phyloP scores from a whole-genome alignment of 73 alveolate species.

The Symbiodinium natans region DNA sequence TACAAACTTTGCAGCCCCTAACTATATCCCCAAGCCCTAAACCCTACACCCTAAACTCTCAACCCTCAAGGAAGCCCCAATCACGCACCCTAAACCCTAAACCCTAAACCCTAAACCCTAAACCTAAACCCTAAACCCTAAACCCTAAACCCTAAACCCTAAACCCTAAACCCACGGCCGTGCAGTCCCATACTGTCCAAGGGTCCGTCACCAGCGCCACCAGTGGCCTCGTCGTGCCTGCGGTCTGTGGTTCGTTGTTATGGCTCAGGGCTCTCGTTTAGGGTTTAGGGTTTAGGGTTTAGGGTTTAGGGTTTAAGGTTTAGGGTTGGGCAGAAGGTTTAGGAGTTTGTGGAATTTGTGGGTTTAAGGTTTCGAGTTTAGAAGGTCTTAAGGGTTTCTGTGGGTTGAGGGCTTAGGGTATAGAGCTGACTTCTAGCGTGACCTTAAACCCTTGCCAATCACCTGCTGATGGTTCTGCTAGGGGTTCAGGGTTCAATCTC shows the following conservation, averaged over 20 bases:
- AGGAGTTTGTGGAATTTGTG: no score
- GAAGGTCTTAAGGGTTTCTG: neutral
- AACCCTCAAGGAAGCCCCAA: no score
- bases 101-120: neutral
- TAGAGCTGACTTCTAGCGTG: no score
- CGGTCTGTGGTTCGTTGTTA: no score
- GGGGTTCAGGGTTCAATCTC: no score
- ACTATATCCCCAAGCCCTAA: no score
- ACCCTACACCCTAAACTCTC: no score
- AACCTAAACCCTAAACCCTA: neutral
- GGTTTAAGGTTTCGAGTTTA: neutral
- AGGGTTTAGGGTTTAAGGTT: neutral
- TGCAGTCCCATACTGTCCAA: neutral
- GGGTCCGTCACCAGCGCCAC: slow-evolving; percentile 83
- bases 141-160: neutral
- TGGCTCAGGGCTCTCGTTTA: neutral
- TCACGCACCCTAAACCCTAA: no score
- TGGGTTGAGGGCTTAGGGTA: neutral
- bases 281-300: neutral
- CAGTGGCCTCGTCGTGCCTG: slow-evolving; percentile 76
- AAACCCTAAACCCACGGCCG: neutral
- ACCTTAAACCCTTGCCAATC: no score
- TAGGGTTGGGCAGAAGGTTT: no score
- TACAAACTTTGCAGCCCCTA: no score
- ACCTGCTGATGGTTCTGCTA: no score